Evolutionary conservation across 2,329 filamentous ascomycete genomes (phyloP).

Genomic region (Stagonosporopsis cucurbitacearum): DNA sequence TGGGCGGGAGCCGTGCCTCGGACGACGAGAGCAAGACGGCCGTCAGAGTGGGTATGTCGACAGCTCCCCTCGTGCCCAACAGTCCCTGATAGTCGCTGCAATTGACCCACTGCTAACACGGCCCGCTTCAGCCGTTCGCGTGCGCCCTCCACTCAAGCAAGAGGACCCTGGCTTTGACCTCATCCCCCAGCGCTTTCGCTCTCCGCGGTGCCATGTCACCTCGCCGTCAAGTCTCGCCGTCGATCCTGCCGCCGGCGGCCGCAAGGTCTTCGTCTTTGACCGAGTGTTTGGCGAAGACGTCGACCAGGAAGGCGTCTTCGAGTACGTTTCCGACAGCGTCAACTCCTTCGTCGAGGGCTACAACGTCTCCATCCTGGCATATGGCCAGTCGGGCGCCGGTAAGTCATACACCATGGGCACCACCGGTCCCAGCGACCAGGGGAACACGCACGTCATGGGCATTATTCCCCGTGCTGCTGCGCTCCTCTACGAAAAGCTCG

Average conservation of each 20-base stretch:
- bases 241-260: conserved; percentile 82
- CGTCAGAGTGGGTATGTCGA: conserved; percentile 89
- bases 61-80: conserved; percentile 12
- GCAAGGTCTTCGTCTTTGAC: conserved; percentile 96
- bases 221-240: conserved; percentile 85
- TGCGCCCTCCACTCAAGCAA: conserved; percentile 83
- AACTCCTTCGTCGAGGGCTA: conserved; percentile 92
- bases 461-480: conserved; percentile 93
- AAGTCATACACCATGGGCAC: conserved; percentile 99
- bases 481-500: conserved; percentile 86
- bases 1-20: conserved; percentile 78
- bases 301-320: conserved; percentile 88
- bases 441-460: conserved; percentile 75
- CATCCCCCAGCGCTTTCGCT: conserved; percentile 93
- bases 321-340: conserved; percentile 90
- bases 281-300: conserved; percentile 87
- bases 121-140: conserved; percentile 75
- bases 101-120: conserved; percentile 28
- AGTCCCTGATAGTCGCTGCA: conserved; percentile 13
- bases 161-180: conserved; percentile 92
- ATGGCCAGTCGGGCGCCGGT: conserved; percentile 95
- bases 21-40: conserved; percentile 91
- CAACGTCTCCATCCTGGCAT: conserved; percentile 96
- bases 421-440: conserved; percentile 80
- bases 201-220: conserved; percentile 88